Base-by-base conservation (phyloP, 805 yeast species). In the Kurtzmaniella cleridarum region DNA sequence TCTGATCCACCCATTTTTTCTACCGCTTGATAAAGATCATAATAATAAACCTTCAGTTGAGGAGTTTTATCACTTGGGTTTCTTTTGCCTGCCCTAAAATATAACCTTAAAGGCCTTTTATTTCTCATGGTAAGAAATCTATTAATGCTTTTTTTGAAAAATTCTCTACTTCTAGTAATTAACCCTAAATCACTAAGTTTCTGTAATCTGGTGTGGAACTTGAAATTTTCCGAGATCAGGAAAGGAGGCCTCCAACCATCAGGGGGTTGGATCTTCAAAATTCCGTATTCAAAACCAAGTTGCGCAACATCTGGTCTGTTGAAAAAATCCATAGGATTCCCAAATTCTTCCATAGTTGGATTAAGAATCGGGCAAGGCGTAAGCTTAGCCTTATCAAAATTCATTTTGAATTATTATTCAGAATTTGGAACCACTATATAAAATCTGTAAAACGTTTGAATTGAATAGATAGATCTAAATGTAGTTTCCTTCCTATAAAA, bases 141-240 rank as follows among this genome's bases (percentile, higher is more conserved):
- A 42, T 75, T 72, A 41, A 84, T 58, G 45, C 81, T 87, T 39
- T 73, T 78, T 33, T 64, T 62, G 59, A 84, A 84, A 47, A 78
- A 78, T 42, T 71, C 62, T 34, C 90, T 64, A 27, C 82, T 75
- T 44, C 95, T 64, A 41, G 81, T 80, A 6, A 73, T 55, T 13
- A 85, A 54, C 18, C 81, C 79, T 50, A 85, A 60, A 53, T 83
- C 87, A 48, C 76, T 73, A 39, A 85, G 51, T 34, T 70, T 74
- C 54, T 84, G 93, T n/a, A 80, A 54, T 39, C 95, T 59, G 7
- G 88, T 82, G 44, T 76, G 80, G 52, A 85, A 84, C 35, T 60
- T 69, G 57, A 84, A 84, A 5, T 61, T 50, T 34, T 66, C 63
- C 35, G 82, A 69, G 15, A 84, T 61, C 39, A 78, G 69, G 45